Evolutionary conservation across 352 stramenopile species (phyloP).

Genomic region (Phytophthora pseudosyringae): DNA sequence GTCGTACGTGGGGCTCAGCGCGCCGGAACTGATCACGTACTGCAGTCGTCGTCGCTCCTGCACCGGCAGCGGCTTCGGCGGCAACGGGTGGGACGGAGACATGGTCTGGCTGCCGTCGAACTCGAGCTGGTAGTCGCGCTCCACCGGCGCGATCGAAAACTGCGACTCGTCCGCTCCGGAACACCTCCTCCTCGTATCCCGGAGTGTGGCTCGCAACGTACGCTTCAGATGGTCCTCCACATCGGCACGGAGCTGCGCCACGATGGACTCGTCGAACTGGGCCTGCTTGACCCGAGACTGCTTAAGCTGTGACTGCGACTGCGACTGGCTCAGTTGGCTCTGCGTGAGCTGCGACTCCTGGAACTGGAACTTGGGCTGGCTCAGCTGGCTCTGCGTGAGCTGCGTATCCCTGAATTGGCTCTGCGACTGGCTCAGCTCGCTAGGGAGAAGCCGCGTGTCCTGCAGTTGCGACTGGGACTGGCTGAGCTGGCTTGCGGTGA

Average conservation of each 20-base stretch:
- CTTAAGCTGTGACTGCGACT: slow-evolving; percentile 15
- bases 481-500: slow-evolving; percentile 23
- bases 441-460: too few species aligned
- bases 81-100: slow-evolving; percentile 49
- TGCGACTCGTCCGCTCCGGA: slow-evolving; percentile 33
- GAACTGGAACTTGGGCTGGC: too few species aligned
- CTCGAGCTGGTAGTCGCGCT: slow-evolving; percentile 57
- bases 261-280: slow-evolving; percentile 30
- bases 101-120: slow-evolving; percentile 54
- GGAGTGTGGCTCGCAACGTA: slow-evolving; percentile 26
- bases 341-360: slow-evolving; percentile 19
- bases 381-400: too few species aligned
- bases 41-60: slow-evolving; percentile 52
- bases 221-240: slow-evolving; percentile 39
- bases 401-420: too few species aligned
- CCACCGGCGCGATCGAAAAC: slow-evolving; percentile 42
- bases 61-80: slow-evolving; percentile 39
- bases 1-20: slow-evolving; percentile 55
- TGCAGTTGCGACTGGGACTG: too few species aligned
- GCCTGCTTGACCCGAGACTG: slow-evolving; percentile 30
- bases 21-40: slow-evolving; percentile 49
- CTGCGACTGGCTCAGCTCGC: slow-evolving; percentile 1
- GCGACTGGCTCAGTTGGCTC: slow-evolving; percentile 16
- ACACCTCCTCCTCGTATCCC: slow-evolving; percentile 26
- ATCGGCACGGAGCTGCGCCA: slow-evolving; percentile 35